phyloP scores from a whole-genome alignment of 2,329 filamentous ascomycete species.

The Penicillium sp. region DNA sequence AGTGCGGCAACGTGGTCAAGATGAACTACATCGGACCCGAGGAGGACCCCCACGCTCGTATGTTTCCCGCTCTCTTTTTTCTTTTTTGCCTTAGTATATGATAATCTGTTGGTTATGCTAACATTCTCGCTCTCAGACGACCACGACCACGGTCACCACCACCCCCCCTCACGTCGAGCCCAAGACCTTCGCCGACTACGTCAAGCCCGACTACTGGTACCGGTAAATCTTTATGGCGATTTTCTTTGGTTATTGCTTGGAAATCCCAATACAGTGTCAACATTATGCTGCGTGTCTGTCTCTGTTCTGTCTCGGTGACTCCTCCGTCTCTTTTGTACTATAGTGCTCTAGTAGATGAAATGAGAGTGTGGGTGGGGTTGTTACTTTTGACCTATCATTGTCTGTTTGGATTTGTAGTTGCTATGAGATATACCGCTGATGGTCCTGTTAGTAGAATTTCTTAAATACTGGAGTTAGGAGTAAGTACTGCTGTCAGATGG shows the following conservation, averaged over 20 bases:
- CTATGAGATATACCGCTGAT: no score
- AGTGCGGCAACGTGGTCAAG: conserved; percentile 96
- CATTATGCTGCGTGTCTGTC: conserved; percentile 22
- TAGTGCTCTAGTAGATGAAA: conserved; percentile 32
- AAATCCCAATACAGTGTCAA: conserved; percentile 22
- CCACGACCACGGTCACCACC: conserved; percentile 42
- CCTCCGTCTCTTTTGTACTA: conserved; percentile 30
- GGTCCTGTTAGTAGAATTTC: background rate
- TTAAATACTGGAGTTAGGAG: background rate
- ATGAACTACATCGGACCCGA: conserved; percentile 91
- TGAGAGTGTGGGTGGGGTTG: conserved; percentile 24
- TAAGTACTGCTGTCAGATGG: background rate
- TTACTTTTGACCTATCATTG: conserved; percentile 13
- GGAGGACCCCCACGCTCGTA: conserved; percentile 66
- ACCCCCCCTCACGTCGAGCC: conserved; percentile 70
- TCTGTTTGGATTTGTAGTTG: background rate
- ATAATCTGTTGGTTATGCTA: conserved; percentile 3
- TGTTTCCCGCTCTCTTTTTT: conserved; percentile 24
- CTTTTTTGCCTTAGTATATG: background rate
- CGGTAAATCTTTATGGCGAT: conserved; percentile 37
- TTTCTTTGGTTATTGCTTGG: conserved; percentile 5
- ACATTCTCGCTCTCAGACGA: conserved; percentile 31
- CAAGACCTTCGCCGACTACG: conserved; percentile 95
- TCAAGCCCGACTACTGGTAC: conserved; percentile 93
- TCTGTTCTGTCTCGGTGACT: conserved; percentile 23